Percentiles rank a stretch among this genome's conserved stretches.
phyloP scores from a whole-genome alignment of 768 basidiomycete species.

The Russula virescens region DNA sequence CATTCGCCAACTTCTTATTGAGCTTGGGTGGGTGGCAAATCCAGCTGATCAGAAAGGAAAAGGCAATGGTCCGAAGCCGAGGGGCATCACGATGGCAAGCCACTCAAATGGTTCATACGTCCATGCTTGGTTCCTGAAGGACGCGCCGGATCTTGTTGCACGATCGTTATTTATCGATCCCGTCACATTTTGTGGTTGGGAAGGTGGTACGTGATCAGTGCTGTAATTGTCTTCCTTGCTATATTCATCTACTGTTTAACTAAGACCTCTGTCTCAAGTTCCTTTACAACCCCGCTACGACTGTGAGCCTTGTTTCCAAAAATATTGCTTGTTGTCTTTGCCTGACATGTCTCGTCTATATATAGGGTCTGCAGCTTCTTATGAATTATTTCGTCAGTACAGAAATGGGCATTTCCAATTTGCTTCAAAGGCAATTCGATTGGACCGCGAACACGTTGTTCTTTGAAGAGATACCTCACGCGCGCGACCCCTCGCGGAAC shows the following conservation, averaged over 20 bases:
- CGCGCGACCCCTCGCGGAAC: slow-evolving; percentile 56
- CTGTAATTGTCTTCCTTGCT: background rate
- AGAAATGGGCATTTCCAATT: slow-evolving; percentile 83
- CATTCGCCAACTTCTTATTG: slow-evolving; percentile 50
- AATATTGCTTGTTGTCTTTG: slow-evolving; percentile 4
- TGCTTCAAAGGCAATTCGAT: slow-evolving; percentile 76
- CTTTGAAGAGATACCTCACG: slow-evolving; percentile 85
- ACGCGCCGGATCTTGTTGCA: slow-evolving; percentile 56
- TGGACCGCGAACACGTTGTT: slow-evolving; percentile 87
- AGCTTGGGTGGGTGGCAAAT: slow-evolving; percentile 58
- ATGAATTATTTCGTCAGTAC: slow-evolving; percentile 85
- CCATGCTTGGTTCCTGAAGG: slow-evolving; percentile 89
- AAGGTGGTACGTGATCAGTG: slow-evolving; percentile 60
- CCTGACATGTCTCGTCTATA: slow-evolving; percentile 8
- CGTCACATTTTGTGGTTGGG: slow-evolving; percentile 88
- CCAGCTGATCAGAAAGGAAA: slow-evolving; percentile 26
- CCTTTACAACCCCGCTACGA: slow-evolving; percentile 63
- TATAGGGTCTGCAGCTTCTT: slow-evolving; percentile 68
- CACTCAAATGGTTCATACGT: slow-evolving; percentile 87
- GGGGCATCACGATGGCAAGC: slow-evolving; percentile 72
- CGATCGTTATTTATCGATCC: slow-evolving; percentile 91
- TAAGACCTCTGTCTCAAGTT: slow-evolving; percentile 89
- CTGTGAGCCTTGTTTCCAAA: slow-evolving; percentile 38
- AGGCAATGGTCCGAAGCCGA: slow-evolving; percentile 26
- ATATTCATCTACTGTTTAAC: slow-evolving; percentile 6